Evolutionary conservation across 345 rosid species (phyloP), one percentile per base, ranked within the genome.

Genomic region (Trapa incisa): DNA sequence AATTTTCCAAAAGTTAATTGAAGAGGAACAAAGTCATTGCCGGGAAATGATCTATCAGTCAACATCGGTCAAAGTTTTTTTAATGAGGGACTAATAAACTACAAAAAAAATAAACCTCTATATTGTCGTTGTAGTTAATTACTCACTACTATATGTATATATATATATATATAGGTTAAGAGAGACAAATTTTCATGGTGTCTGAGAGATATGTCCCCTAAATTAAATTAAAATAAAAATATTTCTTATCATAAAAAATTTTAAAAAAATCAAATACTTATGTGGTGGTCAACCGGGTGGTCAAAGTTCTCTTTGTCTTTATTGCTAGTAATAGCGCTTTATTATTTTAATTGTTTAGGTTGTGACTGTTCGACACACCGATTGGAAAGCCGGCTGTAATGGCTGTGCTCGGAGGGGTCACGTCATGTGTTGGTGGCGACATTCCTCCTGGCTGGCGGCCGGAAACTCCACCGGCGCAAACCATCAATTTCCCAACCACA

Each of bases 361-460:
- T 22, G 29, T 22, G 29, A 22, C 29, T 22, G 75, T 80, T 80
- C 76, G 76, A 86, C 91, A 82, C 82, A 86, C 86, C 76, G 80
- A 81, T 73, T 68, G 79, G 81, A 80, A 78, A 78, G 80, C 71
- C 75, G 83, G 84, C 73, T 75, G 65, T 68, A 47, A 67, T 67
- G 70, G 75, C 73, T 64, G 32, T 8, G 29, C n/a, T 22, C 33
- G 47, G 54, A 79, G 77, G 42, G 84, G 67, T 22, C 29, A 22
- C 29, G 29, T 22, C 84, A 83, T 78, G 76, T 78, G 86, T 75
- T 81, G 70, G 89, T 80, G 70, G 89, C 80, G 89, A 72, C 80
- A 76, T 77, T 83, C 10, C 70, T 73, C 75, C 80, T 69, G 74
- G 72, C 72, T 77, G 82, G 87, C 86, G 86, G 84, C 85, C 56